These are phyloP conservation scores for Rhodotorula glutinis DNA, from an alignment of 1,284 basidiomycete species.

Conservation along the genomic window DNA sequence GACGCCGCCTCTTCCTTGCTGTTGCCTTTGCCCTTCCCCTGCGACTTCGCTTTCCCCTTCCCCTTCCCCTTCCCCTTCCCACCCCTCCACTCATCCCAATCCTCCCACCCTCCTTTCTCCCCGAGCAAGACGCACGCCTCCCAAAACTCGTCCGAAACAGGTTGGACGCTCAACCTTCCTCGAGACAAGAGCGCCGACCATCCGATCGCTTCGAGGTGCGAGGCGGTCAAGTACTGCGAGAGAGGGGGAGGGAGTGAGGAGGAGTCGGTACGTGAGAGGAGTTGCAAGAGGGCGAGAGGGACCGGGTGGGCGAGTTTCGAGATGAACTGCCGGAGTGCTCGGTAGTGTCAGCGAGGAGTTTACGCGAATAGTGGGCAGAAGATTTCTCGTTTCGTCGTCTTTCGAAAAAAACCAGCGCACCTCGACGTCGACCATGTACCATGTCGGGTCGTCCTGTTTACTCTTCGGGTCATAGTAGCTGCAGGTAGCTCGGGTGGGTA, in stretches of 20 bases:
- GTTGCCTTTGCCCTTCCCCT: neutral
- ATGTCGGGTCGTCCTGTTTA: slow-evolving; percentile 68
- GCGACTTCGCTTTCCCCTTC: neutral
- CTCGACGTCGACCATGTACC: slow-evolving; percentile 65
- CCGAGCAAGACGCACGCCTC: slow-evolving; percentile 65
- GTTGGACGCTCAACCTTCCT: slow-evolving; percentile 83
- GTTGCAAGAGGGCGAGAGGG: slow-evolving; percentile 63
- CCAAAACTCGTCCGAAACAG: slow-evolving; percentile 69
- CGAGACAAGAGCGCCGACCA: slow-evolving; percentile 78
- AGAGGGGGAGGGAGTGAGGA: slow-evolving; percentile 53
- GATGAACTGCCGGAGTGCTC: slow-evolving; percentile 53
- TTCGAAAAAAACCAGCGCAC: slow-evolving; percentile 8
- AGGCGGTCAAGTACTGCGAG: slow-evolving; percentile 50
- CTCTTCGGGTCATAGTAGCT: slow-evolving; percentile 87
- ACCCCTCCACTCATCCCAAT: slow-evolving; percentile 31
- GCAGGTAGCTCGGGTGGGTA: no score
- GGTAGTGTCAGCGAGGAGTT: no score
- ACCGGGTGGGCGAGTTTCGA: slow-evolving; percentile 67
- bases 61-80: neutral
- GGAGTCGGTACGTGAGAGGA: slow-evolving; percentile 67
- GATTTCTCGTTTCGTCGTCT: no score
- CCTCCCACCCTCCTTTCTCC: slow-evolving; percentile 60
- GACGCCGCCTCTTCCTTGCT: neutral
- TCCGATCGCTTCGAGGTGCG: slow-evolving; percentile 51
- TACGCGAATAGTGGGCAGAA: no score